Evolutionary conservation across 495 filamentous ascomycete species (phyloP), one percentile per base, ranked within the genome.

Genomic region (Podospora tetraspora): DNA sequence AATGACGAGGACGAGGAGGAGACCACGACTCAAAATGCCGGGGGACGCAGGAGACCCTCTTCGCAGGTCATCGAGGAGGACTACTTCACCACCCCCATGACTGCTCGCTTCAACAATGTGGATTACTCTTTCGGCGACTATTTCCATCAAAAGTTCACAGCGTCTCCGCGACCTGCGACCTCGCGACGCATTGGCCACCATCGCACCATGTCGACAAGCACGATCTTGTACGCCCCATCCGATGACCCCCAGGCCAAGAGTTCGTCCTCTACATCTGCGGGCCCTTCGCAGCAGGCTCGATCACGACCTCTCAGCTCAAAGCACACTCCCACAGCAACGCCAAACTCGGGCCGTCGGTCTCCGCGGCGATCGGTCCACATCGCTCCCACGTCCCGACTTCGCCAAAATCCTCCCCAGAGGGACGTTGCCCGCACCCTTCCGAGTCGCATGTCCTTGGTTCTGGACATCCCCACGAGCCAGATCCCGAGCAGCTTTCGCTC

Each of bases 181-280:
- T 59, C 70, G 23, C 76, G 77, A 34, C 77, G 76, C 7, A 23
- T 61, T 79, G 57, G 43, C 43, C 88, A 89, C 69, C 82, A 76
- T 63, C 87, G 93, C 23, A 92, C 90, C 63, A 71, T 87, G 16
- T 95, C 92, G 4, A 91, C 88, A 25, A 91, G 86, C 69, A 96
- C 93, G 2, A 91, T 94, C 63, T 76, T 96, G 0, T 92, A 91
- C 75, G 88, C 85, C 34, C 90, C 89, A 3, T 74, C 80, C 22
- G 76, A 75, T 11, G 62, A 69, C 25, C 68, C 61, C 61, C 76
- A 73, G 37, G 77, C 79, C 27, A 75, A 81, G 56, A 80, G 79
- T 23, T 82, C 83, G 57, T 82, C 83, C 16, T 85, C 84, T 25
- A 84, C 85, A 32, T 79, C 83, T 10, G 78, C 74, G 22, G 79